Evolutionary conservation across 352 stramenopile species (phyloP), one percentile per base, ranked within the genome.

Genomic region (Pythium phragmiticola): DNA sequence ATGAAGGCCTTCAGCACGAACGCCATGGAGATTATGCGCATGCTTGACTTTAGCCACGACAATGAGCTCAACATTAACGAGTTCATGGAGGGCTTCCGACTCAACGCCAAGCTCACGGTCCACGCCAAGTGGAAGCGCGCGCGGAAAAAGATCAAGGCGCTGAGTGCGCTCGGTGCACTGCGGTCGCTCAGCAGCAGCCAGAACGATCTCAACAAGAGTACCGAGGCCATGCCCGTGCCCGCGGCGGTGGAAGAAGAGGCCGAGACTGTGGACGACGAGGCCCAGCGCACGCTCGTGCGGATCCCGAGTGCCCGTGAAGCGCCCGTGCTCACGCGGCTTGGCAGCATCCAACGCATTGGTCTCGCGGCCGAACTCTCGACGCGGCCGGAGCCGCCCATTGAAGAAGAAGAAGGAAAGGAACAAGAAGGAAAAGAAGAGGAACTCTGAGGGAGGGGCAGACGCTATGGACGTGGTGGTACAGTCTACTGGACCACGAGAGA

Each of bases 21-120:
- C 23, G 76, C 80, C 21, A 68, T 79, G 52, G 84, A 93, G 57
- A 81, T 91, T 50, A 95, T 95, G 86, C 71, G 72, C n/a, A 90
- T 89, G 79, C 76, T 95, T 57, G 86, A 95, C 68, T 92, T 95
- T 47, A 88, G 74, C 33, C 77, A 89, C 63, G 84, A 95, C 64
- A 91, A 92, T 52, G 79, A 92, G 61, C 87, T 95, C 71, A 93
- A 95, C 74, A 95, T 95, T 59, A 95, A 95, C 65, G 86, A 95
- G 77, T 95, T 95, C 62, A 90, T 95, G 79, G 86, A 95, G 55
- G 84, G 86, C 55, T 95, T 95, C 70, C 82, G 86, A 36, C 89
- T 95, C 57, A 91, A 92, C 50, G 86, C 86, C 37, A 92, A 88
- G 66, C 75, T 95, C 47, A 95, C 86, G 28, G 82, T 90, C 17